Conservation (phyloP, 306 rosid genomes). For the Rubus parviflorus region DNA sequence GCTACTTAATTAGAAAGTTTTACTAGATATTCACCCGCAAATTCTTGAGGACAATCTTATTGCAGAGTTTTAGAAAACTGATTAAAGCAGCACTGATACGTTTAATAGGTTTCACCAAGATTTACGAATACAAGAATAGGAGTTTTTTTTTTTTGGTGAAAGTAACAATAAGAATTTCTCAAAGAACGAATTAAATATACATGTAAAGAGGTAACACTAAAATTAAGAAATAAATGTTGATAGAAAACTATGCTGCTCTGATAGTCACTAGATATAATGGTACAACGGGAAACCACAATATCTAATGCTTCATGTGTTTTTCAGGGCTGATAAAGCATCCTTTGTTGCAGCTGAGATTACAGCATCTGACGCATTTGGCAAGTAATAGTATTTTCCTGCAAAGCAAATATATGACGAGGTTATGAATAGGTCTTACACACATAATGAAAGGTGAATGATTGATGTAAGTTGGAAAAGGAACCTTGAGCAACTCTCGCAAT, state of each 20-base stretch:
- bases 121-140: too few relatives aligned
- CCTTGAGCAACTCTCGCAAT: slow-evolving; percentile 99
- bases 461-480: slow-evolving; percentile 31
- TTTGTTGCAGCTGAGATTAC: slow-evolving; percentile 83
- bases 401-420: slow-evolving; percentile 17
- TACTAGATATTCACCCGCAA: too few relatives aligned
- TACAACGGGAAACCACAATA: background rate
- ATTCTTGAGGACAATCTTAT: too few relatives aligned
- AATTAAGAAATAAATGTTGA: background rate
- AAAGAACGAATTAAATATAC: background rate
- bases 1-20: too few relatives aligned
- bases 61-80: too few relatives aligned
- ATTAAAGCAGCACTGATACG: too few relatives aligned
- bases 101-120: too few relatives aligned
- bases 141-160: background rate
- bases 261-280: background rate
- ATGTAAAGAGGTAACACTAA: background rate
- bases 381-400: slow-evolving; percentile 94
- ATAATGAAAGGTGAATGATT: slow-evolving; percentile 16
- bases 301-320: slow-evolving; percentile 51
- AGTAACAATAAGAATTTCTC: background rate
- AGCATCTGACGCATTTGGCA: slow-evolving; percentile 95
- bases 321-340: slow-evolving; percentile 80
- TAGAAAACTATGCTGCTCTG: background rate
- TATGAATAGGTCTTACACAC: slow-evolving; percentile 13